phyloP scores from a whole-genome alignment of 2,329 filamentous ascomycete species.

The Fusarium irregulare region DNA sequence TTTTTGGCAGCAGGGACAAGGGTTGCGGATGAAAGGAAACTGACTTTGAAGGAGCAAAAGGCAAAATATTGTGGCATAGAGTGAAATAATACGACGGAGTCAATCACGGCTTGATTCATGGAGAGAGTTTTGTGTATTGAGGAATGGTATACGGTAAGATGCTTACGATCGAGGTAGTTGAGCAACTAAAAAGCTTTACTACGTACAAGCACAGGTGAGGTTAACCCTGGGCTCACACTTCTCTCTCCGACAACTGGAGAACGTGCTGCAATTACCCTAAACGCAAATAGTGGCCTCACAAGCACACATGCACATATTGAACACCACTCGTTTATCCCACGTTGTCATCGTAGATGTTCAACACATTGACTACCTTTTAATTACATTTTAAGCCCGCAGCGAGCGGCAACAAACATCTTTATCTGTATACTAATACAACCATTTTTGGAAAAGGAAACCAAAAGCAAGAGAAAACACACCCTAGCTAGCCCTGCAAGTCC shows the following conservation, averaged over 20 bases:
- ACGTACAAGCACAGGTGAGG: not conserved
- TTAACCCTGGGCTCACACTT: not conserved
- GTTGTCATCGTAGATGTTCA: rapidly evolving
- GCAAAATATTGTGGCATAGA: rapidly evolving
- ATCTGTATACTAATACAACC: not conserved
- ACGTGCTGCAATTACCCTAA: not conserved
- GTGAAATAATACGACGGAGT: no score
- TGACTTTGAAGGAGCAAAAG: no score
- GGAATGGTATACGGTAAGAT: not conserved
- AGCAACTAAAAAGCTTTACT: not conserved
- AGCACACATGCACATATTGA: not conserved
- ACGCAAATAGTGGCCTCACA: not conserved
- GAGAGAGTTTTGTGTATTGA: no score
- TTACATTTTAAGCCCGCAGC: not conserved
- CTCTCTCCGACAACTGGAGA: not conserved
- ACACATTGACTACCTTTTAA: not conserved
- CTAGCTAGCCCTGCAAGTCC: not conserved
- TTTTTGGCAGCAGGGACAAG: not conserved
- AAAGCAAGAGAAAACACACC: not conserved
- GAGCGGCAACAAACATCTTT: not conserved
- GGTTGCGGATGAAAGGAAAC: not conserved
- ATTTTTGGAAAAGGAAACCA: not conserved
- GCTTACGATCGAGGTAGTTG: not conserved
- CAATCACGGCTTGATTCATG: no score
- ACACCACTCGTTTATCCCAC: not conserved